These are phyloP conservation scores for Collybia mongolica DNA, from an alignment of 768 basidiomycete species.

Conservation along the genomic window DNA sequence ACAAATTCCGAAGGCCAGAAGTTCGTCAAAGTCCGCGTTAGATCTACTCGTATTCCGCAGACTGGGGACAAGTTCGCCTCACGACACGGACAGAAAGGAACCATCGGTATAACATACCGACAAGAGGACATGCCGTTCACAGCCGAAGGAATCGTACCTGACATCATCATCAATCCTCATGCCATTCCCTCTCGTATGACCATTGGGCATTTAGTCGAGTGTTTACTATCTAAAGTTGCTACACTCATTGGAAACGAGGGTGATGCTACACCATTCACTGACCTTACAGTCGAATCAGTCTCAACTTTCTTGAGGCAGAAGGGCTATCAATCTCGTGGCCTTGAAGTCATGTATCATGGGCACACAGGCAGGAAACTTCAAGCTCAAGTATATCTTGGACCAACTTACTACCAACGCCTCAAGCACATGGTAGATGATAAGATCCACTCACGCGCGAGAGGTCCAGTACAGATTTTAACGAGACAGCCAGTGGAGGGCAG, in stretches of 20 bases:
- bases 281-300: slow-evolving; percentile 97
- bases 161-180: slow-evolving; percentile 98
- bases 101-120: slow-evolving; percentile 98
- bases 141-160: slow-evolving; percentile 93
- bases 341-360: slow-evolving; percentile 98
- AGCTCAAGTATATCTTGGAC: slow-evolving; percentile 97
- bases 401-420: slow-evolving; percentile 97
- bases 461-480: slow-evolving; percentile 96
- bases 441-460: slow-evolving; percentile 96
- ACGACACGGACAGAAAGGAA: slow-evolving; percentile 99
- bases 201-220: slow-evolving; percentile 98
- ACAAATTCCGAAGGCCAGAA: slow-evolving; percentile 96
- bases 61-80: slow-evolving; percentile 99
- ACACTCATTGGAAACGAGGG: slow-evolving; percentile 96
- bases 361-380: slow-evolving; percentile 98
- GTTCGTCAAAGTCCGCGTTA: slow-evolving; percentile 96
- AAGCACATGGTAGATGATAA: slow-evolving; percentile 99
- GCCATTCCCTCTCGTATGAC: slow-evolving; percentile 99
- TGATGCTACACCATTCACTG: slow-evolving; percentile 98
- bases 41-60: slow-evolving; percentile 95
- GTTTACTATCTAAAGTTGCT: slow-evolving; percentile 93
- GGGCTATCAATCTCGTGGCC: slow-evolving; percentile 95
- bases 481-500: slow-evolving; percentile 98
- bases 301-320: slow-evolving; percentile 85
- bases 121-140: slow-evolving; percentile 99